These are phyloP conservation scores for Amesomyces nigricolor DNA, from an alignment of 2,329 filamentous ascomycete genomes.

Conservation along the genomic window DNA sequence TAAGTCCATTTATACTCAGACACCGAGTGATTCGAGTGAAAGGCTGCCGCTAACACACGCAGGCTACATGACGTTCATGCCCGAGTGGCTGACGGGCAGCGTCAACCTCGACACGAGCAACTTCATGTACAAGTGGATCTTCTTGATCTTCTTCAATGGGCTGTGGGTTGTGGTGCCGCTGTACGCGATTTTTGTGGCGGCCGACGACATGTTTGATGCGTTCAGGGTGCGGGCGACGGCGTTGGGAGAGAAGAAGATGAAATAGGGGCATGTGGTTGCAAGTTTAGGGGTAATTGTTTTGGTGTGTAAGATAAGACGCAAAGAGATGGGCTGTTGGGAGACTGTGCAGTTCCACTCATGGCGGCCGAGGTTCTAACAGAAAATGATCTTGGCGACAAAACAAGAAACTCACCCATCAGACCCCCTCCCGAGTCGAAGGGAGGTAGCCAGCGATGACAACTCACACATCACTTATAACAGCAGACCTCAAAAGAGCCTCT, in stretches of 20 bases:
- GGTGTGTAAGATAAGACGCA: neutral
- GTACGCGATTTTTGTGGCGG: constrained; percentile 52
- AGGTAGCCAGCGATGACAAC: too few species aligned
- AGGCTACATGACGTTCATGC: constrained; percentile 68
- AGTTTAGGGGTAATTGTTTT: neutral
- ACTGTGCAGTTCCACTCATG: too few species aligned
- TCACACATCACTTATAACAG: too few species aligned
- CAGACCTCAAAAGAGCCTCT: too few species aligned
- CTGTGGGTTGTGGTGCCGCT: constrained; percentile 61
- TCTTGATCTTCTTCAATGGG: constrained; percentile 63
- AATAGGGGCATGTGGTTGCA: constrained; percentile 14
- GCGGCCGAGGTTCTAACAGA: too few species aligned
- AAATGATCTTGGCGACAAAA: too few species aligned
- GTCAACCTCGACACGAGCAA: constrained; percentile 59
- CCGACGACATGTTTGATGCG: constrained; percentile 50
- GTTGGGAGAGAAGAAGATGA: constrained; percentile 32
- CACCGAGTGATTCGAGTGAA: too few species aligned
- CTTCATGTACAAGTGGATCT: constrained; percentile 64
- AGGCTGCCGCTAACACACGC: neutral
- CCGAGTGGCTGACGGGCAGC: constrained; percentile 61
- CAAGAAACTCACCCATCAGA: too few species aligned
- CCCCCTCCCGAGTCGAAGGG: too few species aligned
- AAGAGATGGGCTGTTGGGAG: neutral
- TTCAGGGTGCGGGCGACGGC: constrained; percentile 38
- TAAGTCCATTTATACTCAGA: constrained; percentile 22